phyloP scores from a whole-genome alignment of 1,139 yeast genomes.

The Suhomyces ambrosiae region DNA sequence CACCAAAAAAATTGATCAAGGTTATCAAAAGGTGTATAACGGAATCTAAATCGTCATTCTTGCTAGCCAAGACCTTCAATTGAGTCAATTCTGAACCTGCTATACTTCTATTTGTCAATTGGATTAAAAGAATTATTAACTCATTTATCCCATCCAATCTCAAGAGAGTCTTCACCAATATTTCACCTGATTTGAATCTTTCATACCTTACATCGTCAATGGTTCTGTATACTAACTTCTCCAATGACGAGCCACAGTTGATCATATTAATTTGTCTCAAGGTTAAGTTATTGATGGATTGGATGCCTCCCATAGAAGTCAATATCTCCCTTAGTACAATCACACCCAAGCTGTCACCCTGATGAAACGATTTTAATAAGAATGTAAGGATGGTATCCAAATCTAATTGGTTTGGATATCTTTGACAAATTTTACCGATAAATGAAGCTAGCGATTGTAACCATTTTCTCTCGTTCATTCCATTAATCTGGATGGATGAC shows the following conservation, averaged over 20 bases:
- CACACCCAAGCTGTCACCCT: conserved; percentile 63
- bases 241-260: conserved; percentile 64
- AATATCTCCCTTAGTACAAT: conserved; percentile 71
- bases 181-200: conserved; percentile 51
- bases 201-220: conserved; percentile 62
- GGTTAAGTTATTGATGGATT: conserved; percentile 65
- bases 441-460: conserved; percentile 71
- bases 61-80: conserved; percentile 70
- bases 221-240: conserved; percentile 56
- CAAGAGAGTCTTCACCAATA: conserved; percentile 52
- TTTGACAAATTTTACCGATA: conserved; percentile 62
- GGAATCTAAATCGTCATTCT: conserved; percentile 70
- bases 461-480: conserved; percentile 84
- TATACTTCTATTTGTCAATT: conserved; percentile 46
- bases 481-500: conserved; percentile 71
- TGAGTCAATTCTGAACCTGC: conserved; percentile 43
- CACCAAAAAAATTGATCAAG: conserved; percentile 55
- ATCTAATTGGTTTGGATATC: conserved; percentile 52
- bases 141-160: conserved; percentile 57
- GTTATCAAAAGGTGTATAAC: conserved; percentile 67
- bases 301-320: conserved; percentile 80
- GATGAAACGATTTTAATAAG: conserved; percentile 65
- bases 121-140: conserved; percentile 63
- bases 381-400: conserved; percentile 59
- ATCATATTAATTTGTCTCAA: conserved; percentile 65